Conservation (phyloP, 306 rosid genomes). For the Sechiopsis laciniata region DNA sequence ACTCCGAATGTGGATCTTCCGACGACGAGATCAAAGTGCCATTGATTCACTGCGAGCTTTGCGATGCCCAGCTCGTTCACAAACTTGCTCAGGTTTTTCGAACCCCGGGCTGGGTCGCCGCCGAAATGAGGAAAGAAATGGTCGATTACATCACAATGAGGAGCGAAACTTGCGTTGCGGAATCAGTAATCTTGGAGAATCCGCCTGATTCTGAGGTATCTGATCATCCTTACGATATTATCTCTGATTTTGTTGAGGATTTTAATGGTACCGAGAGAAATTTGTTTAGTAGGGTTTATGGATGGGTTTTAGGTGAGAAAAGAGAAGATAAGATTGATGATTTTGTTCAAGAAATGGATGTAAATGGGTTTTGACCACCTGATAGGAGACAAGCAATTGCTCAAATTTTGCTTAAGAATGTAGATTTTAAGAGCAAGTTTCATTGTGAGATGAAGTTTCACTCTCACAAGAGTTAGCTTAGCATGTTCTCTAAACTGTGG, state of each 20-base stretch:
- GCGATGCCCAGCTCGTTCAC: constrained; percentile 54
- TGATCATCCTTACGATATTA: constrained; percentile 62
- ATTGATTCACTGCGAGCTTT: constrained; percentile 48
- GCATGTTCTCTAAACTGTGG: constrained; percentile 45
- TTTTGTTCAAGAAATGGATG: constrained; percentile 68
- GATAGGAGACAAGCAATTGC: constrained; percentile 55
- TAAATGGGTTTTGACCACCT: constrained; percentile 62
- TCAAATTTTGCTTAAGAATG: constrained; percentile 48
- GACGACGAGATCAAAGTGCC: constrained; percentile 43
- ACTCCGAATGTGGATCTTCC: constrained; percentile 40
- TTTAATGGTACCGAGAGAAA: constrained; percentile 56
- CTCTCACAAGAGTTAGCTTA: constrained; percentile 43
- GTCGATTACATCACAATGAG: constrained; percentile 51
- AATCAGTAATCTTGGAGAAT: constrained; percentile 52
- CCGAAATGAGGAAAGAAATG: constrained; percentile 71
- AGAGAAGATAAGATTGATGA: constrained; percentile 88
- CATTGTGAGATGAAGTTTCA: constrained; percentile 49
- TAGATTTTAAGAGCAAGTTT: constrained; percentile 54
- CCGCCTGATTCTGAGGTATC: constrained; percentile 43
- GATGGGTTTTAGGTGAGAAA: constrained; percentile 68
- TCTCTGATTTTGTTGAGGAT: constrained; percentile 70
- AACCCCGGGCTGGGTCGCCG: constrained; percentile 63
- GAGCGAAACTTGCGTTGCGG: constrained; percentile 69
- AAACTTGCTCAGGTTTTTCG: constrained; percentile 65
- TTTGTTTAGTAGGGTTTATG: constrained; percentile 62